Conservation (phyloP, 2,329 filamentous ascomycete genomes). For the Monosporascus cannonballus region DNA sequence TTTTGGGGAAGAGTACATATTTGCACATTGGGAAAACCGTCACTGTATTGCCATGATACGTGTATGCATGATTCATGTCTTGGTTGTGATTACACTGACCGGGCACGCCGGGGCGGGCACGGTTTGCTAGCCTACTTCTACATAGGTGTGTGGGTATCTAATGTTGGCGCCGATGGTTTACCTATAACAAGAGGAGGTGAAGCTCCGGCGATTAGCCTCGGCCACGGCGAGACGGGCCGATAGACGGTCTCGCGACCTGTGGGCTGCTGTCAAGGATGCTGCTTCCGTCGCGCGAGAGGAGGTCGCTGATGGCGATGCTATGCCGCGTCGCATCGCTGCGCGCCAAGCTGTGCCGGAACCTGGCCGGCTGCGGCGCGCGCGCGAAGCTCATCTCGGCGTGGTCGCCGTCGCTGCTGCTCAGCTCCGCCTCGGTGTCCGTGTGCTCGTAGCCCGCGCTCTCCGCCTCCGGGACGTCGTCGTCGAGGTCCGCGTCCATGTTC, state of each 20-base stretch:
- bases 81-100: slow-evolving; percentile 13
- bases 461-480: slow-evolving; percentile 64
- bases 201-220: slow-evolving; percentile 5
- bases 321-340: slow-evolving; percentile 36
- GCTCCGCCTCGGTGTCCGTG: slow-evolving; percentile 66
- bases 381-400: slow-evolving; percentile 32
- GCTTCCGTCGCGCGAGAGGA: slow-evolving; percentile 52
- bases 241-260: slow-evolving; percentile 31
- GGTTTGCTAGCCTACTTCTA: slow-evolving; percentile 4
- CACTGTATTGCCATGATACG: slow-evolving; percentile 18
- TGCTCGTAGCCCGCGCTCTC: slow-evolving; percentile 65
- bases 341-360: slow-evolving; percentile 32
- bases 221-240: slow-evolving; percentile 15
- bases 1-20: slow-evolving; percentile 1
- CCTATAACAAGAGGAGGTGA: too few relatives aligned
- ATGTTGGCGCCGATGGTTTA: slow-evolving; percentile 1
- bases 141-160: slow-evolving; percentile 17
- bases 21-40: slow-evolving; percentile 1
- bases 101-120: not conserved
- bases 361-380: slow-evolving; percentile 23
- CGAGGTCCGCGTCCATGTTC: slow-evolving; percentile 63
- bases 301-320: slow-evolving; percentile 52
- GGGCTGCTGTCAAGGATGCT: slow-evolving; percentile 52
- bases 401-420: slow-evolving; percentile 41
- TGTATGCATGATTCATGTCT: slow-evolving; percentile 25